Base-by-base conservation (phyloP, 371 early-diverging fungal species). In the Saksenaea oblongispora region DNA sequence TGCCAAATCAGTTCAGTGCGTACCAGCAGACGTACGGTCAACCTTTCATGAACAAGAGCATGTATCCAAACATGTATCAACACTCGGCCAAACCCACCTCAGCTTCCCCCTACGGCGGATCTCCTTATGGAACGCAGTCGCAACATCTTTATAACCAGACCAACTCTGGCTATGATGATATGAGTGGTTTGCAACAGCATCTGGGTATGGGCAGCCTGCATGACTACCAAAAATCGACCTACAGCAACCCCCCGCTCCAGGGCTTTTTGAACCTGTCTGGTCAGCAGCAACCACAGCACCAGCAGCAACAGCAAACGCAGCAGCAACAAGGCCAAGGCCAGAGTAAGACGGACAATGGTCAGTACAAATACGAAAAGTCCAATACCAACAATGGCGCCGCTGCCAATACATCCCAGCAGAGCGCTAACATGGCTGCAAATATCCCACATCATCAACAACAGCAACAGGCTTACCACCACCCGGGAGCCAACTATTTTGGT, bases 1-100 rank as follows among this genome's bases (percentile, higher is more conserved):
- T 80, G 76, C 84, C 84, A 27, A 86, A 86, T 74, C 91, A 92
- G 76, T 93, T 84, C 78, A 82, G 83, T 54, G 82, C 83, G 24
- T 89, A 88, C 69, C 87, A 87, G 63, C 85, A 84, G 65, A 82
- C 85, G 13, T 95, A 93, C 71, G 90, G 86, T 28, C 94, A 93
- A 67, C 95, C 91, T 13, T 93, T 91, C 64, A 83, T 89, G 78
- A 91, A 90, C 83, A 93, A 93, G 85, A 84, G 82, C 61, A 87
- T 91, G 85, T 94, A 93, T 63, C 90, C 91, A 28, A 74, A 65
- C 56, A 87, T 89, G 89, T 89, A 91, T 59, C 75, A 74, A 55
- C 71, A 69, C 9, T 57, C 61, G 1, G 55, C 57, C 28, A 77
- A 78, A 59, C 73, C 76, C 28, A 64, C 61, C 26, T 57, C 80